These are phyloP conservation scores for Diospyros lotus DNA, from an alignment of 148 eudicot species.

Conservation along the genomic window DNA sequence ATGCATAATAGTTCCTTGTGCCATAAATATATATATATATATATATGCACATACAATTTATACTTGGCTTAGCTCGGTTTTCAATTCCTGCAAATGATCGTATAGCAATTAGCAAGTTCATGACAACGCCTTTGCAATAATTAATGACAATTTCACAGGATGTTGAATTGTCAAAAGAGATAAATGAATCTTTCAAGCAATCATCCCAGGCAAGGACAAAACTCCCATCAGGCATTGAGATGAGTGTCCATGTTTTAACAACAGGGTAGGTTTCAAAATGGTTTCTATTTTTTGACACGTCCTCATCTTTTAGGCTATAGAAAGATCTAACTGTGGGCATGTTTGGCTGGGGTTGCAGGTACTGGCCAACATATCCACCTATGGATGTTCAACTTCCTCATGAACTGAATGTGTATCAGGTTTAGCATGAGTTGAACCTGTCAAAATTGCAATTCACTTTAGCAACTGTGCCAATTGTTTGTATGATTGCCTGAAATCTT, in stretches of 20 bases:
- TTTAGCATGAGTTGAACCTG: conserved; percentile 22
- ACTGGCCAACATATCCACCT: conserved; percentile 99
- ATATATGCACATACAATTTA: background rate
- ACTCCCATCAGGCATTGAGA: conserved; percentile 94
- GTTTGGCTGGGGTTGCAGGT: conserved; percentile 45
- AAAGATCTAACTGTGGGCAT: conserved; percentile 5
- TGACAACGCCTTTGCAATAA: background rate
- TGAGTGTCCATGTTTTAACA: conserved; percentile 97
- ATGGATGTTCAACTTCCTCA: conserved; percentile 97
- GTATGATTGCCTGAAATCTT: conserved; percentile 7
- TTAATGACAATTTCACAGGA: conserved; percentile 47
- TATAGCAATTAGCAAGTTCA: conserved; percentile 8
- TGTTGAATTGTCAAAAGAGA: conserved; percentile 91
- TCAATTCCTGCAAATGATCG: background rate
- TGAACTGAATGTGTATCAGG: conserved; percentile 96
- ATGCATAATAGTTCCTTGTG: background rate
- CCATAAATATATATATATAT: background rate
- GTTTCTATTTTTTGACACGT: conserved; percentile 6
- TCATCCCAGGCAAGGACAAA: conserved; percentile 96
- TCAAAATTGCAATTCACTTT: background rate
- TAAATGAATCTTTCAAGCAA: conserved; percentile 92
- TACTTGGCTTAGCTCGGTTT: background rate
- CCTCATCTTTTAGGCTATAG: background rate
- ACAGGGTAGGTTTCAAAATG: conserved; percentile 57
- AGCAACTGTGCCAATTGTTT: background rate